Percentiles rank a stretch among this genome's conserved stretches.
Evolutionary conservation across 1,139 yeast species (phyloP).

Genomic region (Sugiyamaella sp.): DNA sequence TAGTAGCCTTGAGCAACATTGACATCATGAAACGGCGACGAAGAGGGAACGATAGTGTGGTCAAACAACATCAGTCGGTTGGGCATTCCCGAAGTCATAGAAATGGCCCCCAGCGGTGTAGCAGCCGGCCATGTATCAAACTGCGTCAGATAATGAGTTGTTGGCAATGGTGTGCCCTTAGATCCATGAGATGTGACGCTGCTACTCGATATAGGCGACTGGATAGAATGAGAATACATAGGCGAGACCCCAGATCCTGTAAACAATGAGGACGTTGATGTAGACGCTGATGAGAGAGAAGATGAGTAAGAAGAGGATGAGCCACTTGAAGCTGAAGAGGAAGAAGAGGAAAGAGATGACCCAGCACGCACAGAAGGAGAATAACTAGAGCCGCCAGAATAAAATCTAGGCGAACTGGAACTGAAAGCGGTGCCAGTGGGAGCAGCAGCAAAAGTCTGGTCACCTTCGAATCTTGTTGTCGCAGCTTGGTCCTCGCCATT

Average conservation of each 20-base stretch:
- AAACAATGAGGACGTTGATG: background rate
- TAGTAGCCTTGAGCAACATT: background rate
- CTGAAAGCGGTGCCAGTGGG: conserved; percentile 4
- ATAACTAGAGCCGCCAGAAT: background rate
- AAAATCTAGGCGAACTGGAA: background rate
- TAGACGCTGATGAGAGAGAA: background rate
- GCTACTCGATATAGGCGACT: conserved; percentile 1
- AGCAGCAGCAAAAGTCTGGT: conserved; percentile 8
- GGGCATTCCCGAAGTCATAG: conserved; percentile 5
- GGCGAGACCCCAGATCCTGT: background rate
- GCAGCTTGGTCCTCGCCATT: background rate
- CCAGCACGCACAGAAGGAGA: conserved; percentile 1
- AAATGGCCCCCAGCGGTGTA: conserved; percentile 7
- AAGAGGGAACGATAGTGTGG: conserved; percentile 3
- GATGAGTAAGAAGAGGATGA: background rate
- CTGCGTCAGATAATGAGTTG: conserved; percentile 8
- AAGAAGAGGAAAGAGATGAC: background rate
- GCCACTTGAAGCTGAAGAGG: background rate
- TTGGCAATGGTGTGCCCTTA: background rate
- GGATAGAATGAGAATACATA: background rate
- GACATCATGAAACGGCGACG: conserved; percentile 5
- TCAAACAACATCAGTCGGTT: conserved; percentile 14
- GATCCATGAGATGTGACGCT: background rate
- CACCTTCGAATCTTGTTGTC: conserved; percentile 3
- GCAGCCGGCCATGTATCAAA: conserved; percentile 12